A percentile compares a stretch with the other conserved stretches of the same genome.
Evolutionary conservation across 352 stramenopile genomes (phyloP).

Genomic region (Globisporangium cystogenes): DNA sequence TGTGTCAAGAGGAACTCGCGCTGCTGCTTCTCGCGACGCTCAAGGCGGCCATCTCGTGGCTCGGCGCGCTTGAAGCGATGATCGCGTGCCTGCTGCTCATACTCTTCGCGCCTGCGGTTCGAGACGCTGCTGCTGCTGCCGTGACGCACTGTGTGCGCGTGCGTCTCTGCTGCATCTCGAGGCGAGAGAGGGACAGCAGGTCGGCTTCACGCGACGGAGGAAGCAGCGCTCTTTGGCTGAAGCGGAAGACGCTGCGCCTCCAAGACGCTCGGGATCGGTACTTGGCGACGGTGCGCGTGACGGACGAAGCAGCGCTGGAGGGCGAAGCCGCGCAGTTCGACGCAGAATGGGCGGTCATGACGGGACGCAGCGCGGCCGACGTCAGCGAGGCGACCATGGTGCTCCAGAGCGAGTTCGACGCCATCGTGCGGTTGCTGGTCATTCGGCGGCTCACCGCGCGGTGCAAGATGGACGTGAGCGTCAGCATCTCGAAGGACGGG

Average conservation of each 20-base stretch:
- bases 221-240: background rate
- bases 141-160: slow-evolving; percentile 1
- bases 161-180: background rate
- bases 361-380: slow-evolving; percentile 1
- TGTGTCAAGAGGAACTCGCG: slow-evolving; percentile 19
- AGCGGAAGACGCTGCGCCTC: slow-evolving; percentile 12
- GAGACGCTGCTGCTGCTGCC: background rate
- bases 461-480: slow-evolving; percentile 56
- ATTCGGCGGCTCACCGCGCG: slow-evolving; percentile 35
- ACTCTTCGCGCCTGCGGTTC: slow-evolving; percentile 14
- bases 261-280: slow-evolving; percentile 16
- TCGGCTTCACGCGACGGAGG: background rate
- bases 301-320: slow-evolving; percentile 7
- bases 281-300: slow-evolving; percentile 14
- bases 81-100: slow-evolving; percentile 12
- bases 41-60: slow-evolving; percentile 5
- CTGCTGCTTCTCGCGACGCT: slow-evolving; percentile 17
- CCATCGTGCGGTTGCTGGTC: slow-evolving; percentile 51
- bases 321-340: slow-evolving; percentile 17
- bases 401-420: slow-evolving; percentile 44
- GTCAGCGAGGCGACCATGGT: slow-evolving; percentile 9
- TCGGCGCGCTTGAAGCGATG: slow-evolving; percentile 13
- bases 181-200: background rate
- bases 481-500: slow-evolving; percentile 46
- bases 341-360: slow-evolving; percentile 19